These are phyloP conservation scores for Cercospora sp. DNA, from an alignment of 2,329 filamentous ascomycete species.

Conservation along the genomic window DNA sequence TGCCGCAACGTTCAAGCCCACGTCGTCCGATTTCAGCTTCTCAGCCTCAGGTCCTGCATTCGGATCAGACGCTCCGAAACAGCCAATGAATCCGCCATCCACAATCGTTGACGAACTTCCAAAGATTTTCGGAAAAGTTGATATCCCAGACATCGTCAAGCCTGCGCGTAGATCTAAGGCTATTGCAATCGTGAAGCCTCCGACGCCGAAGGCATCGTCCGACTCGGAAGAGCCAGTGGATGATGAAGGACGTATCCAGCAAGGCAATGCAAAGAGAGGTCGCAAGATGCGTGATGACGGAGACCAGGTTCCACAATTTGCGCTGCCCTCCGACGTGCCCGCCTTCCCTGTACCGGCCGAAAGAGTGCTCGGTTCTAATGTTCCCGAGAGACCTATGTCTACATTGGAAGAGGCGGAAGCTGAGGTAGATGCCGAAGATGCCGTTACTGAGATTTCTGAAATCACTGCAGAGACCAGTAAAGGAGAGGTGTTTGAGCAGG, in stretches of 20 bases:
- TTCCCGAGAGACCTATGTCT: conserved; percentile 21
- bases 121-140: conserved; percentile 45
- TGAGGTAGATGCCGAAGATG: conserved; percentile 17
- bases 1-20: conserved; percentile 42
- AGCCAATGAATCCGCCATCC: conserved; percentile 11
- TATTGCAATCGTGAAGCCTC: conserved; percentile 69
- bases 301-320: conserved; percentile 75
- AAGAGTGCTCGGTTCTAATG: conserved; percentile 30
- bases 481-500: conserved; percentile 9
- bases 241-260: conserved; percentile 62
- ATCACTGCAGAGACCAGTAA: conserved; percentile 17
- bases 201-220: conserved; percentile 31
- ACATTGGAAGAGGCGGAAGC: conserved; percentile 18
- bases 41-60: conserved; percentile 34
- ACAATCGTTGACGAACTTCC: conserved; percentile 42
- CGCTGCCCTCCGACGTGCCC: conserved; percentile 48
- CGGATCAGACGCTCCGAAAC: conserved; percentile 28
- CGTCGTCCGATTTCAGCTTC: conserved; percentile 43
- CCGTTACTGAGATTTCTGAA: conserved; percentile 22
- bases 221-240: conserved; percentile 51
- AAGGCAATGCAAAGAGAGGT: conserved; percentile 70
- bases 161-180: conserved; percentile 75
- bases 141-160: conserved; percentile 67
- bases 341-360: conserved; percentile 30
- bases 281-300: conserved; percentile 66